Percentiles rank a stretch among this genome's conserved stretches.
These are phyloP conservation scores for Buddleja alternifolia DNA, from an alignment of 257 asterid species.

Conservation along the genomic window DNA sequence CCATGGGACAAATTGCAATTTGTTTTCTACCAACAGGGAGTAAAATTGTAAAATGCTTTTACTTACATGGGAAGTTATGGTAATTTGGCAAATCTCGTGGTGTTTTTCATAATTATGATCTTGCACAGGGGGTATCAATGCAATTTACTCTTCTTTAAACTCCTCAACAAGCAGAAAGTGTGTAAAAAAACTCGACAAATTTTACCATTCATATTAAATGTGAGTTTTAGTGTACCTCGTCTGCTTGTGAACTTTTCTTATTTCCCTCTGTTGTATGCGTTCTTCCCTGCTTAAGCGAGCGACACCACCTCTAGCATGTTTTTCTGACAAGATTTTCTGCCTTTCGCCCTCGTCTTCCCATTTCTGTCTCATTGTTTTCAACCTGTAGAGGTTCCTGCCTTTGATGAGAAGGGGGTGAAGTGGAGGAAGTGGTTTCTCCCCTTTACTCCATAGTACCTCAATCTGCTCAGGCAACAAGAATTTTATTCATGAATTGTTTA, in stretches of 20 bases:
- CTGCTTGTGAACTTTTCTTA: slow-evolving; percentile 39
- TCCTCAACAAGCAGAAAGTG: neutral
- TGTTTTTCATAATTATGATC: too few species aligned
- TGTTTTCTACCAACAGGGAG: too few species aligned
- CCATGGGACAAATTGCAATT: too few species aligned
- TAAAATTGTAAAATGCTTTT: too few species aligned
- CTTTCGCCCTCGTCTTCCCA: slow-evolving; percentile 85
- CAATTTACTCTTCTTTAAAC: neutral
- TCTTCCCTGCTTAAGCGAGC: slow-evolving; percentile 73
- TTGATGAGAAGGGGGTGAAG: slow-evolving; percentile 90
- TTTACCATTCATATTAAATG: neutral
- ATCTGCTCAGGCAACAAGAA: slow-evolving; percentile 47
- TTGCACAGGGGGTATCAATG: too few species aligned
- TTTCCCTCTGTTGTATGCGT: slow-evolving; percentile 59
- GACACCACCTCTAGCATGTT: slow-evolving; percentile 79
- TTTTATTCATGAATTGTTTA: neutral
- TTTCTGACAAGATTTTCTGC: slow-evolving; percentile 59
- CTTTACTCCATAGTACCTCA: slow-evolving; percentile 93
- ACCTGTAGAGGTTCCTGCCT: slow-evolving; percentile 88
- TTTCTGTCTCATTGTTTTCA: slow-evolving; percentile 83
- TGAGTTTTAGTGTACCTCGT: slow-evolving; percentile 47
- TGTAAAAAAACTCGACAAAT: neutral
- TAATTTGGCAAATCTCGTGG: too few species aligned
- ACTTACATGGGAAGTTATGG: too few species aligned
- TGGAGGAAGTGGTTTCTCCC: slow-evolving; percentile 78